Base-by-base conservation (phyloP, 768 basidiomycete species). In the Ramaria rubella region DNA sequence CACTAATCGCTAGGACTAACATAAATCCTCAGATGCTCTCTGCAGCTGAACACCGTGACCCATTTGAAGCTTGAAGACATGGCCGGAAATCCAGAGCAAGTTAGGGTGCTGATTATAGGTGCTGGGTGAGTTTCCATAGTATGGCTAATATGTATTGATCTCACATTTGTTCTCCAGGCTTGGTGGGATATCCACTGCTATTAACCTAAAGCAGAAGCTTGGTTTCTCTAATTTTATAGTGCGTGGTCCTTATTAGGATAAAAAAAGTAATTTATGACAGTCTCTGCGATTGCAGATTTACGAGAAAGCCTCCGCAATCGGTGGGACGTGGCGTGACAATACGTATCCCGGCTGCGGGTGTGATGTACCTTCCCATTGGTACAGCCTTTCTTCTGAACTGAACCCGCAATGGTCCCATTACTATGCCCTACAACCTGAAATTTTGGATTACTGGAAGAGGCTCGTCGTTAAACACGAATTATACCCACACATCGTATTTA, bases 361-460 rank as follows among this genome's bases (percentile, higher is more conserved):
- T n/a, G 80, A 82, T 61, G 72, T 80, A 15, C 74, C 78, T 9
- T 77, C 68, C 9, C 77, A 79, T 60, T 79, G 78, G 77, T 81
- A 82, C 63, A 73, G 72, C 57, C 77, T 81, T 34, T 81, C 81
- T 6, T 74, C 75, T 8, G 80, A 81, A 23, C 69, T 77, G 27
- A 80, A 81, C 52, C 77, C 79, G 2, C 60, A 74, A 58, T 83
- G 81, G 81, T 62, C 72, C n/a, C 66, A 60, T 15, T 72, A 73
- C 62, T 81, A 70, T 62, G 72, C 74, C 12, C 60, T 59, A 14
- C 81, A 82, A 61, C 73, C 76, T 21, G 79, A 82, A 59, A 71
- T 82, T 43, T 73, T 69, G 29, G 72, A 68, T 9, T 82, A 83
- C 63, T 79, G 79, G 77, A 69, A 75, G 55, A 60, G 66, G 8